Conservation (phyloP, 2,329 filamentous ascomycete genomes). For the Pyrenophora seminiperda region DNA sequence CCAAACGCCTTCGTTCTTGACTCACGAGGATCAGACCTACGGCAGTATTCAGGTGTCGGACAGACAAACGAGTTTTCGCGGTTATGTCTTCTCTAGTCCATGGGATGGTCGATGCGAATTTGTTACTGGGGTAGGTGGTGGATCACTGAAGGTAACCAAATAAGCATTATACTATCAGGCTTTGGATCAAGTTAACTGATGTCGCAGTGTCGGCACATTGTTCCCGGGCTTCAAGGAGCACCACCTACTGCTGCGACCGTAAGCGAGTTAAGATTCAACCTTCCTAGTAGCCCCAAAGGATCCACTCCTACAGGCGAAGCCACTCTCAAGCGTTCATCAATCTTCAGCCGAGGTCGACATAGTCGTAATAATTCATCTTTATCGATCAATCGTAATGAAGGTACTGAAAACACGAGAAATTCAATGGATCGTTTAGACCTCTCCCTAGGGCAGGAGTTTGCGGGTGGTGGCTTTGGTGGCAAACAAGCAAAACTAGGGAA, state of each 20-base stretch:
- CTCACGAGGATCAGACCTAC: constrained; percentile 36
- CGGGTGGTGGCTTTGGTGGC: constrained; percentile 83
- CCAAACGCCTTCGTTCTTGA: constrained; percentile 24
- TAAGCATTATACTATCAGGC: background rate
- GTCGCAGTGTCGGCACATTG: constrained; percentile 68
- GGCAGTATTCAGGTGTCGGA: constrained; percentile 50
- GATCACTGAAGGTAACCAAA: constrained; percentile 62
- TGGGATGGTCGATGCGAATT: constrained; percentile 92
- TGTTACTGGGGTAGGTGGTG: constrained; percentile 74
- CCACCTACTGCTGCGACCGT: constrained; percentile 57
- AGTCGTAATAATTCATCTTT: constrained; percentile 38
- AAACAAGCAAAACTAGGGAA: constrained; percentile 93
- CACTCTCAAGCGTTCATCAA: constrained; percentile 40
- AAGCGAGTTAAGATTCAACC: constrained; percentile 88
- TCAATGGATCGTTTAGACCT: constrained; percentile 66
- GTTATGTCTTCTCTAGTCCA: constrained; percentile 79
- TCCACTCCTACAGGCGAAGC: constrained; percentile 41
- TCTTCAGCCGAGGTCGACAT: constrained; percentile 41
- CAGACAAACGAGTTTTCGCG: constrained; percentile 58
- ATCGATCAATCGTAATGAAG: constrained; percentile 25
- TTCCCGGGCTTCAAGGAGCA: constrained; percentile 55
- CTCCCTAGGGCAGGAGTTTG: constrained; percentile 78
- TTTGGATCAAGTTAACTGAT: background rate
- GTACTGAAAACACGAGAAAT: constrained; percentile 25
- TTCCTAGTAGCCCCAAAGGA: constrained; percentile 62